These are phyloP conservation scores for Clarireedia paspali DNA, from an alignment of 2,329 filamentous ascomycete genomes.

Conservation along the genomic window DNA sequence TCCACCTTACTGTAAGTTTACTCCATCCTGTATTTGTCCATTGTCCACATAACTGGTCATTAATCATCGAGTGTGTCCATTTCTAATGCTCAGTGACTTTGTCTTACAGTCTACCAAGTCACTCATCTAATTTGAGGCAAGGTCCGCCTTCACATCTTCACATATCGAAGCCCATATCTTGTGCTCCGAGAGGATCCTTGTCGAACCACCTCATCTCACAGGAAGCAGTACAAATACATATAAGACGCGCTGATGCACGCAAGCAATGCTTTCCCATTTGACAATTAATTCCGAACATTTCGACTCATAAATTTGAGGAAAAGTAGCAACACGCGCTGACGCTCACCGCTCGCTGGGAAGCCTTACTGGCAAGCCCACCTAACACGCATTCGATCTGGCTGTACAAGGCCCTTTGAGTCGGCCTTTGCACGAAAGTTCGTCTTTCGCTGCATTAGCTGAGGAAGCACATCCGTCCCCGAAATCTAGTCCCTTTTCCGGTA, in stretches of 20 bases:
- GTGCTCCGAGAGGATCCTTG: constrained; percentile 19
- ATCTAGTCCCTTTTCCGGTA: constrained; percentile 23
- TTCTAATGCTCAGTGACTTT: constrained; percentile 15
- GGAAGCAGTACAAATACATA: constrained; percentile 19
- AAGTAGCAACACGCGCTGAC: constrained; percentile 17
- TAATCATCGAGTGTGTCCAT: constrained; percentile 14
- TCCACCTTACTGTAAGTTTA: constrained; percentile 17
- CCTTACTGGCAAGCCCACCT: constrained; percentile 23
- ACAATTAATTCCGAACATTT: constrained; percentile 10
- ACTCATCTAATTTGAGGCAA: constrained; percentile 12
- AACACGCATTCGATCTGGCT: constrained; percentile 32
- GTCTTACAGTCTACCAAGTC: constrained; percentile 10
- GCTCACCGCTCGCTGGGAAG: constrained; percentile 20
- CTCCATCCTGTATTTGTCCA: constrained; percentile 13
- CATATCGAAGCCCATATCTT: constrained; percentile 8
- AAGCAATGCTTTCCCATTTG: constrained; percentile 19
- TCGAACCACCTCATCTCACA: constrained; percentile 24
- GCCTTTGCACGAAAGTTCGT: constrained; percentile 29
- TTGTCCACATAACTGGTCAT: constrained; percentile 16
- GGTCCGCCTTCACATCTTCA: constrained; percentile 12
- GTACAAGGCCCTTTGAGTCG: constrained; percentile 31
- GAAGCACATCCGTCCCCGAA: constrained; percentile 25
- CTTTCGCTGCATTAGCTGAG: constrained; percentile 27
- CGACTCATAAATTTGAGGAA: constrained; percentile 19
- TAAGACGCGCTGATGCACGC: constrained; percentile 14